Evolutionary conservation across 78 protist species (phyloP), one percentile per base, ranked within the genome.

Genomic region (Anaeramoeba flamelloides): DNA sequence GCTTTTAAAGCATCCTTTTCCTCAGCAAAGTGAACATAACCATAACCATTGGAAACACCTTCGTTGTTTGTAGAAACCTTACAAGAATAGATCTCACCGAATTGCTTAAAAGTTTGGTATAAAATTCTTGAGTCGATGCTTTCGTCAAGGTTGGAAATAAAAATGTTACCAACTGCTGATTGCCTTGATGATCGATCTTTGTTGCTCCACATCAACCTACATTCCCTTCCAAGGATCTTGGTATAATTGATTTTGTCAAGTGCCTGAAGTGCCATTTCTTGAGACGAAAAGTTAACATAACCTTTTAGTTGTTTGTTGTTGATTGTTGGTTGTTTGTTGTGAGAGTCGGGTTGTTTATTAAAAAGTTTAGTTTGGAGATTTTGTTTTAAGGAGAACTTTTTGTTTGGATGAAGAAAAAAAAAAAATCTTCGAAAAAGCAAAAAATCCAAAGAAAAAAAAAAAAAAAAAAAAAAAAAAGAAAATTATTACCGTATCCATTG

Each of bases 191-290:
- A 33, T 81, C 98, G 98, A 80, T 97, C 98, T 69, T 98, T 92
- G 75, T 90, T 92, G 69, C 87, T 83, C 97, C 96, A 96, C 98
- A 95, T 96, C 86, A 97, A 89, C 77, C 99, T 95, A 89, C 91
- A 86, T 26, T 93, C 92, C 65, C 78, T 77, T n/a, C n/a, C n/a
- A 80, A 84, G 40, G 81, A 97, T 88, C 76, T 40, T 38, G 4
- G 91, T 74, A 92, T 88, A 92, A 91, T 96, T 96, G 82, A 94
- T 36, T 17, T 92, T 90, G 76, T 94, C 97, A 69, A 97, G 65
- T 2, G 98, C 98, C 34, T 92, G 83, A n/a, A n/a, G n/a, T n/a
- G n/a, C n/a, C n/a, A n/a, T n/a, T n/a, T n/a, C n/a, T n/a, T n/a
- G n/a, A n/a, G n/a, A n/a, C n/a, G n/a, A n/a, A n/a, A n/a, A n/a